Percentiles rank a stretch among this genome's conserved stretches.
Evolutionary conservation across 306 rosid species (phyloP).

Genomic region (Gillenia trifoliata): DNA sequence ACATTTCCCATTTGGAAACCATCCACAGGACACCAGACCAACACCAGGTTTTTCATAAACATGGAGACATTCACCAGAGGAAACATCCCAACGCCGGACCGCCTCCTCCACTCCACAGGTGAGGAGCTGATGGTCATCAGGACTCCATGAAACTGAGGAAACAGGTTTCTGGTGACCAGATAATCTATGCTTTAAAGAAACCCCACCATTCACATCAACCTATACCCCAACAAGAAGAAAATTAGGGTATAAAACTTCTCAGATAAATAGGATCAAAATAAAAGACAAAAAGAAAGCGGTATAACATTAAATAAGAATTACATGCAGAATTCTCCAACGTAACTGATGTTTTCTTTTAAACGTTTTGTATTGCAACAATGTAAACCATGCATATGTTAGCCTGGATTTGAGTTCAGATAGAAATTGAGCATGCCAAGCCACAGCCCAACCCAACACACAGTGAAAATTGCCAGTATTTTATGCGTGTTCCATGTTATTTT

Average conservation of each 20-base stretch:
- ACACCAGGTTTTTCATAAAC: constrained; percentile 70
- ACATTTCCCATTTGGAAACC: constrained; percentile 87
- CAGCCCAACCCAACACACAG: not conserved
- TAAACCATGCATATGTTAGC: not conserved
- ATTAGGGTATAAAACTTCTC: not conserved
- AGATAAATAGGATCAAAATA: not conserved
- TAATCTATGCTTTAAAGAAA: constrained; percentile 69
- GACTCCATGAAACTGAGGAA: constrained; percentile 88
- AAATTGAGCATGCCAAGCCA: constrained; percentile 5
- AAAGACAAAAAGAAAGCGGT: not conserved
- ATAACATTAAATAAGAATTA: not conserved
- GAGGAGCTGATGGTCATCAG: constrained; percentile 75
- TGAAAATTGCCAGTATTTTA: not conserved
- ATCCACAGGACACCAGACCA: constrained; percentile 78
- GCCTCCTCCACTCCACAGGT: constrained; percentile 94
- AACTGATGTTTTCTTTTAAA: not conserved
- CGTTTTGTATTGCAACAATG: not conserved
- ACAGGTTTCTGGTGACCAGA: constrained; percentile 80
- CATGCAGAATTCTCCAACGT: not conserved
- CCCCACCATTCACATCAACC: constrained; percentile 57
- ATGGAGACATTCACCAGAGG: constrained; percentile 79
- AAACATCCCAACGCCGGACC: constrained; percentile 89
- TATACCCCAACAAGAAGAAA: constrained; percentile 22
- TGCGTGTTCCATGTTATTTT: not conserved
- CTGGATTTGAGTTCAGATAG: not conserved